Evolutionary conservation across 2,329 filamentous ascomycete genomes (phyloP).

Genomic region (Clonostachys rhizophaga): DNA sequence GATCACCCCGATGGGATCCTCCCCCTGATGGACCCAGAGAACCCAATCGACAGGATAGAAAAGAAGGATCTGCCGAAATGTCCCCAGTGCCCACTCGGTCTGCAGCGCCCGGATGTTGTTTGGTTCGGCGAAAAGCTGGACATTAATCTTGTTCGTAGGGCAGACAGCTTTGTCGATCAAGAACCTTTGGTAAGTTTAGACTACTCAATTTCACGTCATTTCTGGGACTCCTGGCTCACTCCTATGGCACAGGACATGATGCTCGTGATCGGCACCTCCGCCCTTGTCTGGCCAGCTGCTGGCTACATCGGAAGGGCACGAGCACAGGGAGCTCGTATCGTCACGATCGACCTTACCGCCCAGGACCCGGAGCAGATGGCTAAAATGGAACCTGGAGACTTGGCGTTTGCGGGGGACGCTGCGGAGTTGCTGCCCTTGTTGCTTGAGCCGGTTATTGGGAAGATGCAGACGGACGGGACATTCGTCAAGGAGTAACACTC

Average conservation of each 20-base stretch:
- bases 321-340: constrained; percentile 63
- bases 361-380: constrained; percentile 16
- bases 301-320: constrained; percentile 67
- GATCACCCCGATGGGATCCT: constrained; percentile 30
- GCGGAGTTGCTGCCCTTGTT: constrained; percentile 29
- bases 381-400: constrained; percentile 32
- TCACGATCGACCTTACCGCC: constrained; percentile 60
- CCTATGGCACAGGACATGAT: constrained; percentile 57
- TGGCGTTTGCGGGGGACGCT: constrained; percentile 35
- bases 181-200: constrained; percentile 36
- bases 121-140: constrained; percentile 83
- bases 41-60: constrained; percentile 36
- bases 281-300: constrained; percentile 74
- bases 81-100: constrained; percentile 56
- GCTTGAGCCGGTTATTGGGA: constrained; percentile 34
- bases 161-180: constrained; percentile 61
- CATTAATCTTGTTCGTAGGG: constrained; percentile 47
- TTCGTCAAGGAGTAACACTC: too few species aligned
- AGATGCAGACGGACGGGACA: constrained; percentile 7
- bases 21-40: constrained; percentile 38
- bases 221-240: too few species aligned
- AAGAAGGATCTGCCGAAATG: constrained; percentile 65
- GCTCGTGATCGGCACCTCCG: constrained; percentile 83
- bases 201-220: not conserved
- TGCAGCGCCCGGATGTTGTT: constrained; percentile 80